Evolutionary conservation across 2,329 filamentous ascomycete species (phyloP).

Genomic region (Alternaria alternata): DNA sequence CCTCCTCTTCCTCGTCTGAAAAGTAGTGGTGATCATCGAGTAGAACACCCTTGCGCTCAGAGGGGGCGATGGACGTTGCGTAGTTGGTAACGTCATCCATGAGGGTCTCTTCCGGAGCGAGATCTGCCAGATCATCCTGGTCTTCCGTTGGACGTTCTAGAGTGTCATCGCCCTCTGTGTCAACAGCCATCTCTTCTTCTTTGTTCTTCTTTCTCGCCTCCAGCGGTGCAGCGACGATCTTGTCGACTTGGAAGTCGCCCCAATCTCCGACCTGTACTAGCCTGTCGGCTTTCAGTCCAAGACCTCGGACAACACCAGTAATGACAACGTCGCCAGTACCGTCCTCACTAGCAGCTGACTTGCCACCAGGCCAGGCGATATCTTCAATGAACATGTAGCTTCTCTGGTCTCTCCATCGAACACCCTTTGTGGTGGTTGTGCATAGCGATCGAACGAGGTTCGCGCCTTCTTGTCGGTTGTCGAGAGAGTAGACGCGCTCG

Average conservation of each 20-base stretch:
- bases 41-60: constrained; percentile 78
- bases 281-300: constrained; percentile 86
- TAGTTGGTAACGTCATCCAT: constrained; percentile 74
- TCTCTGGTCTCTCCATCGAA: constrained; percentile 93
- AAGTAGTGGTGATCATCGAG: constrained; percentile 99
- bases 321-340: constrained; percentile 69
- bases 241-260: constrained; percentile 92
- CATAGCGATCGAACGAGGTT: constrained; percentile 92
- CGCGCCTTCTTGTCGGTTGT: constrained; percentile 87
- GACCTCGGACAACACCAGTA: constrained; percentile 86
- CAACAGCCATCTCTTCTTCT: constrained; percentile 73
- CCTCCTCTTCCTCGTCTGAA: constrained; percentile 78
- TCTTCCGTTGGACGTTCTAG: constrained; percentile 79
- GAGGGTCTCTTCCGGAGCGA: constrained; percentile 84
- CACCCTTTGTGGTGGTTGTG: constrained; percentile 88
- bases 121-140: constrained; percentile 80
- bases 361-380: constrained; percentile 70
- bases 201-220: constrained; percentile 65
- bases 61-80: constrained; percentile 57
- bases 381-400: constrained; percentile 95
- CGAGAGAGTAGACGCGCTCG: constrained; percentile 88
- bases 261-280: constrained; percentile 91
- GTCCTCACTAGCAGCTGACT: constrained; percentile 56
- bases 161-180: constrained; percentile 64
- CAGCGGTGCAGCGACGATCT: constrained; percentile 80